Percentiles rank a stretch among this genome's conserved stretches.
phyloP scores from a whole-genome alignment of 768 basidiomycete species.

The Podaxis sp. region DNA sequence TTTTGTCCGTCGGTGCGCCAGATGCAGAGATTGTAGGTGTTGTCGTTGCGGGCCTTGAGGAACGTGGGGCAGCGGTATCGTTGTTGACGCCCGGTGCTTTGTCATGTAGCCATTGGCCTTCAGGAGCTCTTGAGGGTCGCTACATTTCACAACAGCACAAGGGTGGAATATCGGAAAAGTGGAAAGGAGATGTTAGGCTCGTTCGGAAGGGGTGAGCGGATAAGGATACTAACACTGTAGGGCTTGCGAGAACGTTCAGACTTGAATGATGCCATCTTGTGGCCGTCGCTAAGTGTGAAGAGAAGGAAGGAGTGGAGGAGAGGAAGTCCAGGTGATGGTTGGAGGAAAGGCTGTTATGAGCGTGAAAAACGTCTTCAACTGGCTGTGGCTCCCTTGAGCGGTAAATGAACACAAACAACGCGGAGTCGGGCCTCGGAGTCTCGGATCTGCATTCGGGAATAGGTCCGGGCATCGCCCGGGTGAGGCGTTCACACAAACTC shows the following conservation, averaged over 20 bases:
- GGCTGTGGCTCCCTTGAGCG: background rate
- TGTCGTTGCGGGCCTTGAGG: constrained; percentile 20
- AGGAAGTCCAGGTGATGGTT: constrained; percentile 17
- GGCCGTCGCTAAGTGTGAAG: background rate
- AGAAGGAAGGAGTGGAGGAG: constrained; percentile 7
- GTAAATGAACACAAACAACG: constrained; percentile 11
- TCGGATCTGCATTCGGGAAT: background rate
- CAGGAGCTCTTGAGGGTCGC: constrained; percentile 58
- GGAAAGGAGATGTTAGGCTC: background rate
- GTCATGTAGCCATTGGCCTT: constrained; percentile 78
- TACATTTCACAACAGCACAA: constrained; percentile 21
- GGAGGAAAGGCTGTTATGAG: constrained; percentile 11
- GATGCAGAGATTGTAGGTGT: constrained; percentile 17
- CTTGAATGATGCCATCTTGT: constrained; percentile 25
- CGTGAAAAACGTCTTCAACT: background rate
- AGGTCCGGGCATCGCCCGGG: background rate
- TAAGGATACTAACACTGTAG: constrained; percentile 22
- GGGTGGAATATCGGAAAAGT: background rate
- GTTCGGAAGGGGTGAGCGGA: background rate
- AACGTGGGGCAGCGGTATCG: constrained; percentile 20
- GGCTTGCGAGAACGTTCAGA: constrained; percentile 25
- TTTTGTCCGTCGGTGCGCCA: constrained; percentile 32
- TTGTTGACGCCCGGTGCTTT: constrained; percentile 47
- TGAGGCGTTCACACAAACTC: background rate
- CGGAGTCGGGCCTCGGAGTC: background rate